Evolutionary conservation across 1,139 yeast genomes (phyloP), one percentile per base, ranked within the genome.

Genomic region (Scheffersomyces insectosa): DNA sequence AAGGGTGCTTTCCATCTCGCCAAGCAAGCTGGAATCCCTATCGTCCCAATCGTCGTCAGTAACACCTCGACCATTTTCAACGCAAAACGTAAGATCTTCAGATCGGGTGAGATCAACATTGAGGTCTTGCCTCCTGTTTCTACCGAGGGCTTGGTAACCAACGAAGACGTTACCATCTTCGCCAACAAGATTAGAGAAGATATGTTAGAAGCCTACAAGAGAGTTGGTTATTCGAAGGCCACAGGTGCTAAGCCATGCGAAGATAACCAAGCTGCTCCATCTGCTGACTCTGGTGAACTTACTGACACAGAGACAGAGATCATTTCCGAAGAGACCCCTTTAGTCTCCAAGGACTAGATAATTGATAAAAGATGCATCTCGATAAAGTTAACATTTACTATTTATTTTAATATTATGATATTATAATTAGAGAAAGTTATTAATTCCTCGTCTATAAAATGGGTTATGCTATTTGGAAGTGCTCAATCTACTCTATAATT

Each of bases 1-100:
- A 95, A 95, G 62, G 99, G 99, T 40, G 98, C 98, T 0, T 95
- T 95, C 81, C 97, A 93, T 66, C 77, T 93, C 58, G 99, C 99
- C 10, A 86, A 86, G 49, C 96, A 91, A 65, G 96, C 96, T 3
- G 82, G 82, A 34, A 82, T 93, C 30, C 98, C 98, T 20, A 72
- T 93, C 37, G 82, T 93, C 11, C 99, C 99, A 3, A 74, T 87
- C 37, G 95, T 88, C 8, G 88, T 89, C 6, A 80, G 91, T 36
- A 95, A 93, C 67, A 88, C 95, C 44, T 84, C 96, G 5, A 79
- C 80, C 32, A 65, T 95, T 35, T 80, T 88, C 68, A 79, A 82
- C 56, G 70, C 87, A 38, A 78, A 79, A 51, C 62, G 70, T 33
- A 74, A 72, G 48, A 68, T 72, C 23, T 87, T 86, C 64, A 81